Evolutionary conservation across 176 grass and related monocot genomes (phyloP), one percentile per base, ranked within the genome.

Genomic region (Eragrostis nindensis): DNA sequence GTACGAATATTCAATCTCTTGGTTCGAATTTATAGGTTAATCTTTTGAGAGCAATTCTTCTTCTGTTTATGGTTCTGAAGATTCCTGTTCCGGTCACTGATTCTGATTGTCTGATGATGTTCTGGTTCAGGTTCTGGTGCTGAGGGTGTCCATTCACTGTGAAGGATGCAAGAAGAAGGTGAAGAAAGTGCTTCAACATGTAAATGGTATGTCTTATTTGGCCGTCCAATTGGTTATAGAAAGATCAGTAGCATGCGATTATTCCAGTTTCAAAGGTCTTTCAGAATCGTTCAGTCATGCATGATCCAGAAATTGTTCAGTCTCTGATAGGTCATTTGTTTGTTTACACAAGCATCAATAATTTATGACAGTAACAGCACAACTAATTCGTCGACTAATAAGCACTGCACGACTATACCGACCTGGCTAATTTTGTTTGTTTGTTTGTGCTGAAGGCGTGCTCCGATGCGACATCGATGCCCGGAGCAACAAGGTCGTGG

Each of bases 131-230:
- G 75, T 62, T 79, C 26, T 87, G 62, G 81, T 90, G 81, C 77
- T 93, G 14, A 90, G 59, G 68, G 91, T 90, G 40, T 87, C 87
- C 40, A 90, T 93, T 17, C 91, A 93, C 70, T 93, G 91, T 15
- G 77, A 89, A 70, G 91, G 91, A 71, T 93, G 91, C 85, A 90
- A 93, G 78, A 93, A 90, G 81, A 93, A 93, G 78, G 87, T 93
- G 52, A 87, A 90, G 68, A 93, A 64, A 46, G 85, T 93, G 29
- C 84, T 93, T 24, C 85, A 38, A 65, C 68, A 47, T 12, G 24
- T 85, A 38, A 48, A 61, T 13, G 91, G 91, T 93, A 82, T 10
- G 42, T 5, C 36, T 42, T 39, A 4, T 53, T 39, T 64, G 8
- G 14, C 42, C 5, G 11, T 14, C 38, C 2, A 71, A 32, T 11